A percentile compares a stretch with the other conserved stretches of the same genome.
Evolutionary conservation across 306 rosid genomes (phyloP).

Genomic region (Gastrolobium bilobum): DNA sequence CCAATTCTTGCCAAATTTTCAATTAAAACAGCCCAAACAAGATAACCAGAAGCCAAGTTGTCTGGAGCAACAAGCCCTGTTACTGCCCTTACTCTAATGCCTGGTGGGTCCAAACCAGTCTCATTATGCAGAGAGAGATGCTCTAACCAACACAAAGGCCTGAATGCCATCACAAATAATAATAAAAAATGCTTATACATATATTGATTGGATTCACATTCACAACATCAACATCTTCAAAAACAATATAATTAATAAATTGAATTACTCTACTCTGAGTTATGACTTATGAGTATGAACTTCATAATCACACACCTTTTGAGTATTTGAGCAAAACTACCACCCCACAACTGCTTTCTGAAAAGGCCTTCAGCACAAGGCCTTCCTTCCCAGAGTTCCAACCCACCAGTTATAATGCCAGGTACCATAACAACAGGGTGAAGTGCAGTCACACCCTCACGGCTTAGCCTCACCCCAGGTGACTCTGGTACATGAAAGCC

Average conservation of each 20-base stretch:
- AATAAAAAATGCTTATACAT: neutral
- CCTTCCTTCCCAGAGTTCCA: slow-evolving; percentile 85
- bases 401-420: slow-evolving; percentile 78
- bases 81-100: slow-evolving; percentile 82
- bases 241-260: neutral
- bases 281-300: neutral
- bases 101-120: slow-evolving; percentile 89
- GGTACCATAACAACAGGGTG: slow-evolving; percentile 86
- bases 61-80: slow-evolving; percentile 70
- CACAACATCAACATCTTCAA: slow-evolving; percentile 17
- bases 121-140: slow-evolving; percentile 80
- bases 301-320: slow-evolving; percentile 58
- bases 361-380: slow-evolving; percentile 78
- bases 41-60: slow-evolving; percentile 68
- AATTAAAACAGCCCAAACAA: slow-evolving; percentile 78
- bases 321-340: slow-evolving; percentile 69
- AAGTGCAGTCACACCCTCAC: slow-evolving; percentile 62
- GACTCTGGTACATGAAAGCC: slow-evolving; percentile 63
- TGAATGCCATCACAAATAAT: slow-evolving; percentile 39
- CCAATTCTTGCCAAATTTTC: slow-evolving; percentile 85
- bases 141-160: slow-evolving; percentile 88
- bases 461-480: slow-evolving; percentile 68
- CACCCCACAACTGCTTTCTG: slow-evolving; percentile 76
- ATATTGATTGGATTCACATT: neutral
- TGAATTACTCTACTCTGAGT: neutral